Base-by-base conservation (phyloP, 2,329 filamentous ascomycete species). In the Diaporthe helianthi region DNA sequence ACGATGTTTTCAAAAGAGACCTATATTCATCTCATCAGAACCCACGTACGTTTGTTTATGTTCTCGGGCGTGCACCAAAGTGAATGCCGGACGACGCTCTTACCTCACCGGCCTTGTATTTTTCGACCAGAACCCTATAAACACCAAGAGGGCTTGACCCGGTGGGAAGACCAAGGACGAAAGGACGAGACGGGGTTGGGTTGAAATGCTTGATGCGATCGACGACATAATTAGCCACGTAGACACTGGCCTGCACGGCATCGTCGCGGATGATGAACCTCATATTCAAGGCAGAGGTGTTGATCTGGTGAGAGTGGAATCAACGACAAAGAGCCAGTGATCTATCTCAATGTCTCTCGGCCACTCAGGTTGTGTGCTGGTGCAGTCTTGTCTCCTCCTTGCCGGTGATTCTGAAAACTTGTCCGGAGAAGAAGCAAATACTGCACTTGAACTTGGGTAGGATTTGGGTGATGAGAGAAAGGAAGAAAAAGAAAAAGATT, bases 191-290 rank as follows among this genome's bases (percentile, higher is more conserved):
- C 52, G 87, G 81, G 1, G 89, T 90, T 3, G 91, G 90, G 31
- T 83, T 83, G 79, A 91, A 93, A 67, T 85, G 79, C 74, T 89
- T 89, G 82, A 93, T 93, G 72, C 90, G 87, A 75, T 90, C 89
- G 79, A 93, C 86, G 72, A 93, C 90, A 80, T 93, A 93, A 77
- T 91, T 86, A 67, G 91, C 90, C 71, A 93, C 88, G 78, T 91
- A 92, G 74, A 86, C 83, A 67, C 90, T 90, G 55, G 89, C 90
- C 66, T 83, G 80, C 67, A 83, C 80, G 71, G 87, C 84, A 74
- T 91, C 84, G 75, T 92, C 87, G 76, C 90, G 85, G 75, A 93
- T 89, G 78, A 93, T 92, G 75, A 93, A 87, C 80, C 90, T 87
- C 91, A 91, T 93, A 70, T 70, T 76, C 75, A 54, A 29, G 49